phyloP scores from a whole-genome alignment of 2,329 filamentous ascomycete species.

The Epichloe aotearoae region DNA sequence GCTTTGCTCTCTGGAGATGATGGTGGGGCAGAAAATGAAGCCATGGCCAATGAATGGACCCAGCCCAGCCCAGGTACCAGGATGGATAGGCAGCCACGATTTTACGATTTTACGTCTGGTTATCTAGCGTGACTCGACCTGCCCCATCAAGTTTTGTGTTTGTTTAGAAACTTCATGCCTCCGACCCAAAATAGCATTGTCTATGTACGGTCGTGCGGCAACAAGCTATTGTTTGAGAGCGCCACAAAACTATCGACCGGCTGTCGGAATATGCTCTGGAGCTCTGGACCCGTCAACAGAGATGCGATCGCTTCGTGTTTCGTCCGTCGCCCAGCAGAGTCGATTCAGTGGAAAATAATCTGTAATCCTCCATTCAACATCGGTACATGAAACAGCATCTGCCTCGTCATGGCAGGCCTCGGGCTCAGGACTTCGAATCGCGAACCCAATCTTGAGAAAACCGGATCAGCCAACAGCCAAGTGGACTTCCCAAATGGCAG shows the following conservation, averaged over 20 bases:
- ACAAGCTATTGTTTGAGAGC: no score
- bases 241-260: not conserved
- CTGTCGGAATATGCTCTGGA: not conserved
- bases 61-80: no score
- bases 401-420: not conserved
- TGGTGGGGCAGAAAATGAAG: not conserved
- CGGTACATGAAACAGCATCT: not conserved
- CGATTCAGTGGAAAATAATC: not conserved
- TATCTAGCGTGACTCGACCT: no score
- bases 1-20: not conserved
- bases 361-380: not conserved
- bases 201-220: no score
- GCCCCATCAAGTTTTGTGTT: no score
- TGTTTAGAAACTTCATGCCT: no score
- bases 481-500: not conserved
- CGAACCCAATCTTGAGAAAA: not conserved
- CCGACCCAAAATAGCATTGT: no score
- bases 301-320: not conserved
- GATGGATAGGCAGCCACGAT: no score
- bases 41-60: not conserved
- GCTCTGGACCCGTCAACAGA: not conserved
- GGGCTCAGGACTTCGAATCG: not conserved
- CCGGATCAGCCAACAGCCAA: not conserved
- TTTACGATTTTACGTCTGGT: no score
- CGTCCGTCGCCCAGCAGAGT: not conserved